Base-by-base conservation (phyloP, 2,329 filamentous ascomycete species). In the Ophiostoma piceae region DNA sequence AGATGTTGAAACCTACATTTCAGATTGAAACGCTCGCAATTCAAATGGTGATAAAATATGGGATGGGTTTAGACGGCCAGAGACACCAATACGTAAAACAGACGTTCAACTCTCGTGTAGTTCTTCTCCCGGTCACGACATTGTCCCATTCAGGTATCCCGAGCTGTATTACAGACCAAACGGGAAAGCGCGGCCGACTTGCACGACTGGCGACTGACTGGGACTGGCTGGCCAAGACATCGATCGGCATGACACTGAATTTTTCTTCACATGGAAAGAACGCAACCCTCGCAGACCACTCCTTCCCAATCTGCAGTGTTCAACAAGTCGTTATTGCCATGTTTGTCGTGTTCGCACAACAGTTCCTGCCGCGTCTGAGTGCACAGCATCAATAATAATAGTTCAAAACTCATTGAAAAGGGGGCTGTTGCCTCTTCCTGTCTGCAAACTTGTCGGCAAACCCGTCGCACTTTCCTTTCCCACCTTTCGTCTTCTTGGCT, bases 141-240 rank as follows among this genome's bases (percentile, higher is more conserved):
- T 54, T 26, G n/a, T 26, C 51, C 51, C 51, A 26, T 29, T 57
- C 7, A 26, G 51, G 51, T 12, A 57, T 57, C 51, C 51, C 51
- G 51, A 26, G 35, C 51, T 51, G 69, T 57, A 57, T 57, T 51
- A 54, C 32, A 51, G 37, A 67, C 69, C 8, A 57, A 66, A 70
- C 57, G 65, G 69, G 69, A 66, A 70, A 60, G 43, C 47, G 60
- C 69, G 69, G 43, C 60, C 69, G 57, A 39, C 26, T 47, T 62
- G 16, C 37, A 60, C 51, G 51, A 57, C 8, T 70, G 69, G 26
- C 26, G 26, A 37, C 22, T 37, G 26, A 35, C 16, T 37, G 14
- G 41, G 32, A 47, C 35, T 54, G 32, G 62, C 32, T 54, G 32
- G 62, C 32, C 62, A 65, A 39, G 60, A 62, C 37, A 57, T 9